Evolutionary conservation across 2,329 filamentous ascomycete species (phyloP).

Genomic region (Hypoxylon sp.): DNA sequence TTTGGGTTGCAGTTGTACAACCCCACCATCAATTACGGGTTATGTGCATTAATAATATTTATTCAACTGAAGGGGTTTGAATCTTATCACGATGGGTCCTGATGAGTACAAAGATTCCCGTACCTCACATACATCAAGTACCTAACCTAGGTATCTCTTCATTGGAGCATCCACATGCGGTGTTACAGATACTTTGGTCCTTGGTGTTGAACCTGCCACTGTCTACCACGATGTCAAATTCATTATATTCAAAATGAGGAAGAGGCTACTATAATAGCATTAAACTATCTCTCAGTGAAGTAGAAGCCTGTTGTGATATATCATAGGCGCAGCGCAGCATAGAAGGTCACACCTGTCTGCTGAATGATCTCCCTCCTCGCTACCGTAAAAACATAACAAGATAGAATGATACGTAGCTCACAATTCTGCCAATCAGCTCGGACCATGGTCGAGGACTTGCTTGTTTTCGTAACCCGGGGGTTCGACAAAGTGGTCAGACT

Average conservation of each 20-base stretch:
- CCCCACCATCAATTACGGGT: conserved; percentile 35
- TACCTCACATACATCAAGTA: conserved; percentile 2
- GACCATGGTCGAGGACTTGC: neutral
- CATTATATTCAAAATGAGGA: neutral
- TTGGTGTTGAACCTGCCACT: neutral
- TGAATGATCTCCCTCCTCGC: conserved; percentile 14
- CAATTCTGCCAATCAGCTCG: conserved; percentile 18
- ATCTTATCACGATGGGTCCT: conserved; percentile 9
- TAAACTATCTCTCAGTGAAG: neutral
- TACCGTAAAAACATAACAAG: too few species aligned
- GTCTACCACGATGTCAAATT: neutral
- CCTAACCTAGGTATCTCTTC: too few species aligned
- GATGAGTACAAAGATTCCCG: neutral
- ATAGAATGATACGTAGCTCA: conserved; percentile 4
- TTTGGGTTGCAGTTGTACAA: conserved; percentile 33
- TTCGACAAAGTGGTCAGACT: conserved; percentile 11
- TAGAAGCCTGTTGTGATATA: conserved; percentile 15
- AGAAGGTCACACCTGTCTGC: conserved; percentile 26
- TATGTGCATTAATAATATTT: conserved; percentile 28
- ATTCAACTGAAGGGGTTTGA: conserved; percentile 13
- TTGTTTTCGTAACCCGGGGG: conserved; percentile 8
- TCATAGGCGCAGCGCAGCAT: conserved; percentile 2
- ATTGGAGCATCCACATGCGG: too few species aligned
- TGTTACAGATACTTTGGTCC: neutral
- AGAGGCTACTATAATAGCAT: neutral